Conservation (phyloP, 2,329 filamentous ascomycete genomes). For the Bisporella sp. region DNA sequence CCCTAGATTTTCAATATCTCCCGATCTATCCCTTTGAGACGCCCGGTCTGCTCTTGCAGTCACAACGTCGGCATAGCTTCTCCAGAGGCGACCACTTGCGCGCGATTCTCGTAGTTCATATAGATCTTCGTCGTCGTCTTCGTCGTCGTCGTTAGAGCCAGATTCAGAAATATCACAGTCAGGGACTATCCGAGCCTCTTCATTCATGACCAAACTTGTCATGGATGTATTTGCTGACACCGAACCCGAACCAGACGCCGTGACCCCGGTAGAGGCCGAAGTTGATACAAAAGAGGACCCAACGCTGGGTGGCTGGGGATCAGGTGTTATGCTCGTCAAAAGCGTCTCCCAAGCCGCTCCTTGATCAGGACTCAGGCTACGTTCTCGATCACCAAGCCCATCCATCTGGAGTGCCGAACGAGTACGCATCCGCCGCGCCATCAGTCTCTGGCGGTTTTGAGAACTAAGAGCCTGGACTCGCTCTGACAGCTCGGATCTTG, state of each 20-base stretch:
- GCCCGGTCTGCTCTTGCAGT: slow-evolving; percentile 25
- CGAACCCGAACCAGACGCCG: slow-evolving; percentile 18
- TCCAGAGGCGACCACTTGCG: slow-evolving; percentile 13
- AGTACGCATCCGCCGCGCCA: slow-evolving; percentile 3
- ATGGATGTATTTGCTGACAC: slow-evolving; percentile 21
- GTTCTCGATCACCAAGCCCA: slow-evolving; percentile 76
- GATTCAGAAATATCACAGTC: slow-evolving; percentile 24
- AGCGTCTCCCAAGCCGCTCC: slow-evolving; percentile 70
- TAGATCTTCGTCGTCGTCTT: slow-evolving; percentile 29
- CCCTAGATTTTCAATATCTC: slow-evolving; percentile 34
- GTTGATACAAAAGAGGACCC: slow-evolving; percentile 64
- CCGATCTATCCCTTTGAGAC: slow-evolving; percentile 26
- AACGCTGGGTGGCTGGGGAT: slow-evolving; percentile 71
- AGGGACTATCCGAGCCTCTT: slow-evolving; percentile 10
- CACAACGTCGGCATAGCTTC: slow-evolving; percentile 22
- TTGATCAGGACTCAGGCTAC: slow-evolving; percentile 67
- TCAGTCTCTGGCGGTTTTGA: too few relatives aligned
- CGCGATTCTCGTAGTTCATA: slow-evolving; percentile 1
- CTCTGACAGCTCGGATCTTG: slow-evolving; percentile 10
- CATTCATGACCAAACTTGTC: slow-evolving; percentile 17
- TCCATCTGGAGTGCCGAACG: slow-evolving; percentile 38
- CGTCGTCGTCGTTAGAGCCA: slow-evolving; percentile 22
- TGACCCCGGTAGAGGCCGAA: slow-evolving; percentile 11
- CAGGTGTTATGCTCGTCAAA: slow-evolving; percentile 71
- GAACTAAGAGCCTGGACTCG: not conserved